Evolutionary conservation across 1,139 yeast species (phyloP).

Genomic region (Geotrichum histeridarum): DNA sequence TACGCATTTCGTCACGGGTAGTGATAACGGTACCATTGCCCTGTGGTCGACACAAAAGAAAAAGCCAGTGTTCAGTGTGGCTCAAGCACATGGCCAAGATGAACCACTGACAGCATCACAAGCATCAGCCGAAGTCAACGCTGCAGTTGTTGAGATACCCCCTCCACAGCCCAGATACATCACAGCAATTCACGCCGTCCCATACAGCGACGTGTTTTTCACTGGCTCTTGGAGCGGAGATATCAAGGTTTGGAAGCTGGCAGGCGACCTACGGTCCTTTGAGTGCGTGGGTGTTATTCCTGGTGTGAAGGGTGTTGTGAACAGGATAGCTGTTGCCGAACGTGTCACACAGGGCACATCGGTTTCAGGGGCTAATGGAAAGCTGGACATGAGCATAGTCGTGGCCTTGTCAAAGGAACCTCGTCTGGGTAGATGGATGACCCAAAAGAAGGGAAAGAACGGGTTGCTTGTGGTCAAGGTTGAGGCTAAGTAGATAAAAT

Average conservation of each 20-base stretch:
- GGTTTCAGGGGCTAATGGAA: slow-evolving; percentile 41
- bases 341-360: slow-evolving; percentile 18
- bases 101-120: slow-evolving; percentile 45
- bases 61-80: slow-evolving; percentile 67
- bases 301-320: slow-evolving; percentile 68
- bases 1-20: slow-evolving; percentile 86
- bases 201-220: slow-evolving; percentile 78
- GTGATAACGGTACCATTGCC: slow-evolving; percentile 84
- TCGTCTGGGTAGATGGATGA: slow-evolving; percentile 76
- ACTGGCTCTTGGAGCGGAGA: slow-evolving; percentile 86
- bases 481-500: slow-evolving; percentile 3
- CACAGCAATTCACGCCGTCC: slow-evolving; percentile 77
- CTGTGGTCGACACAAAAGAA: slow-evolving; percentile 89
- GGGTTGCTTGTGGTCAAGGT: slow-evolving; percentile 22
- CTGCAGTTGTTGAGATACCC: slow-evolving; percentile 49
- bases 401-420: slow-evolving; percentile 80
- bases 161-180: slow-evolving; percentile 76
- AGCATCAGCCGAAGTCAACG: slow-evolving; percentile 66
- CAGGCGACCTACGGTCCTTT: slow-evolving; percentile 59
- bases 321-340: slow-evolving; percentile 62
- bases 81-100: slow-evolving; percentile 74
- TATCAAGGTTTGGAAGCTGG: slow-evolving; percentile 70
- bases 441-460: slow-evolving; percentile 29
- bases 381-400: slow-evolving; percentile 51
- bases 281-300: slow-evolving; percentile 49